phyloP scores from a whole-genome alignment of 2,329 filamentous ascomycete genomes.

The Sporothrix euskadiensis region DNA sequence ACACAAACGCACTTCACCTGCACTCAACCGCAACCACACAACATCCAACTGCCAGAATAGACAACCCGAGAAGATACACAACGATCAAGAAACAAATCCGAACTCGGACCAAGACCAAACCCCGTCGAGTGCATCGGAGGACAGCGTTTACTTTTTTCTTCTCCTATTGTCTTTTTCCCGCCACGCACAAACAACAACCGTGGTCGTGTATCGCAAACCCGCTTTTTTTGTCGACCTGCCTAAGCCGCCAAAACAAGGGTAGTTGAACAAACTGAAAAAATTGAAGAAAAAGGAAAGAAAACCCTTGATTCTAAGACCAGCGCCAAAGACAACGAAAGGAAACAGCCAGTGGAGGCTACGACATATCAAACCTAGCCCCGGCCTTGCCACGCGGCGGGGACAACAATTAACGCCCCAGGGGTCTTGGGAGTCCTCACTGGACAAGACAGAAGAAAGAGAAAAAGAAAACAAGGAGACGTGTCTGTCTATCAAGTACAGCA shows the following conservation, averaged over 20 bases:
- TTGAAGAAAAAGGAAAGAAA: neutral
- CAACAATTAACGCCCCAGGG: neutral
- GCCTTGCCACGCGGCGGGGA: slow-evolving; percentile 16
- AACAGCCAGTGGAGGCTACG: neutral
- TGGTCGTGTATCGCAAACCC: neutral
- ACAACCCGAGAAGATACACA: neutral
- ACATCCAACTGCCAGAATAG: neutral
- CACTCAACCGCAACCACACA: neutral
- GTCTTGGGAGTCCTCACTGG: neutral
- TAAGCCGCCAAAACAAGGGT: neutral
- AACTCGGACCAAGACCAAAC: slow-evolving; percentile 4
- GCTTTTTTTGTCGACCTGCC: neutral
- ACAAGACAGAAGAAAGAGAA: neutral
- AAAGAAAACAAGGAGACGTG: neutral
- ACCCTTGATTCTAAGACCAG: neutral
- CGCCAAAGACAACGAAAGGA: neutral
- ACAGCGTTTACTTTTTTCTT: neutral
- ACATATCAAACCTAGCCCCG: neutral
- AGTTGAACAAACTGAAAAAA: neutral
- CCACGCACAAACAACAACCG: neutral
- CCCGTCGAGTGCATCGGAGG: neutral
- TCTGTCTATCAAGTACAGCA: neutral
- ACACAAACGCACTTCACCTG: neutral
- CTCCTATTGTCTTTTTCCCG: neutral
- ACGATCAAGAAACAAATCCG: neutral